Percentiles rank a stretch among this genome's conserved stretches.
These are phyloP conservation scores for Macrophomina pseudophaseolina DNA, from an alignment of 2,329 filamentous ascomycete species.

Conservation along the genomic window DNA sequence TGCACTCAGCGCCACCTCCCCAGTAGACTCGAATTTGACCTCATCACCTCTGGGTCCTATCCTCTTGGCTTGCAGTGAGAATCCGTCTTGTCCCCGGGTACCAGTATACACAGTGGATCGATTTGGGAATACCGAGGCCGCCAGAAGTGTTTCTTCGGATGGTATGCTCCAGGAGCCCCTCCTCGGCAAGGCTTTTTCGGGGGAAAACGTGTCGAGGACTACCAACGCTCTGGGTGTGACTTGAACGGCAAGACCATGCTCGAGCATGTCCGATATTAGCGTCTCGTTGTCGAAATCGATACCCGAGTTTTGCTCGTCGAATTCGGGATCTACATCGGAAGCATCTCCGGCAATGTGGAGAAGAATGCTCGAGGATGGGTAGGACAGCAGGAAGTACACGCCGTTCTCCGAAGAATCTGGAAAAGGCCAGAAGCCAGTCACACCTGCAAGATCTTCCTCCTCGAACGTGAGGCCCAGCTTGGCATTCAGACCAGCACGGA, in stretches of 20 bases:
- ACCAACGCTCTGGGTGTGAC: constrained; percentile 37
- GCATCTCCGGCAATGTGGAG: constrained; percentile 35
- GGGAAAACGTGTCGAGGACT: constrained; percentile 30
- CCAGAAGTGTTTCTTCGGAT: constrained; percentile 14
- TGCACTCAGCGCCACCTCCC: background rate
- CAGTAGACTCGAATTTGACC: constrained; percentile 15
- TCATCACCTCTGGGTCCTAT: constrained; percentile 10
- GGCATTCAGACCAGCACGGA: constrained; percentile 50
- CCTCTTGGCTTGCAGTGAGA: constrained; percentile 4
- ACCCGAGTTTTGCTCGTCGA: constrained; percentile 33
- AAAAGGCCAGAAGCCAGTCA: constrained; percentile 44
- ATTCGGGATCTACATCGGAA: constrained; percentile 10
- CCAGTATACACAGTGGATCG: constrained; percentile 29
- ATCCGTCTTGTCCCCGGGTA: constrained; percentile 28
- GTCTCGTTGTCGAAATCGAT: constrained; percentile 40
- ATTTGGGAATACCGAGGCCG: constrained; percentile 27
- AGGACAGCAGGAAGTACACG: constrained; percentile 44
- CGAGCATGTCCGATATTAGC: constrained; percentile 36
- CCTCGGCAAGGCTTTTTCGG: constrained; percentile 8
- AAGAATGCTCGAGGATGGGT: constrained; percentile 39
- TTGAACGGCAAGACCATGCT: constrained; percentile 36
- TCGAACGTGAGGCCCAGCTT: constrained; percentile 34
- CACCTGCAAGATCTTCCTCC: constrained; percentile 38
- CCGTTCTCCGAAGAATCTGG: constrained; percentile 37
- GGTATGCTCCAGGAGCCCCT: constrained; percentile 11